Conservation (phyloP, 2,329 filamentous ascomycete genomes). For the Sodiomyces alkalinus region DNA sequence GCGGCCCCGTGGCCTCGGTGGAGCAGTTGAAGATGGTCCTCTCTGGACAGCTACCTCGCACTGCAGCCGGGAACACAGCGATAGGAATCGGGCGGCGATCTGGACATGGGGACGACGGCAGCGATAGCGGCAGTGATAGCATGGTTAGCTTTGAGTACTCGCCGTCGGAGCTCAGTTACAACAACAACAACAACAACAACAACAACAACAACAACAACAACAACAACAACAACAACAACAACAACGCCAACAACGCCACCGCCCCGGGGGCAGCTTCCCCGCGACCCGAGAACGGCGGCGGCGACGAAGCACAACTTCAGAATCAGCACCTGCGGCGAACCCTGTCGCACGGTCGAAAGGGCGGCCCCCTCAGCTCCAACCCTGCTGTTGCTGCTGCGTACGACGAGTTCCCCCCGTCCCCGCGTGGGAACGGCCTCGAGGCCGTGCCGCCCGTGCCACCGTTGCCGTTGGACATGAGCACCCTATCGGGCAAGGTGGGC, state of each 20-base stretch:
- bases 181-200: constrained; percentile 16
- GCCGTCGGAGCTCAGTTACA: constrained; percentile 51
- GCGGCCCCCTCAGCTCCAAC: constrained; percentile 28
- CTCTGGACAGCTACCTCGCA: constrained; percentile 30
- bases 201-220: no score
- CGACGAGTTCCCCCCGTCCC: constrained; percentile 13
- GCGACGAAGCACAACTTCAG: no score
- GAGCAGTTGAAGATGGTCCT: constrained; percentile 49
- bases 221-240: no score
- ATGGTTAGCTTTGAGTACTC: constrained; percentile 56
- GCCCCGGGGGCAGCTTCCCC: no score
- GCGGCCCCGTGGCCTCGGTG: constrained; percentile 40
- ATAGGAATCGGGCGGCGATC: no score
- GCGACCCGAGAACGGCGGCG: constrained; percentile 10
- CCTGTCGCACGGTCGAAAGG: constrained; percentile 19
- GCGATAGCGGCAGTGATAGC: constrained; percentile 50
- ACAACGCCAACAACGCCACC: no score
- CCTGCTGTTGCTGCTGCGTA: constrained; percentile 17
- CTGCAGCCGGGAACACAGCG: constrained; percentile 22
- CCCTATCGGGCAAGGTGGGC: constrained; percentile 14
- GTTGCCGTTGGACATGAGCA: constrained; percentile 25
- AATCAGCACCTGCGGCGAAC: constrained; percentile 14
- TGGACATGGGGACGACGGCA: constrained; percentile 36
- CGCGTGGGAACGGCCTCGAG: constrained; percentile 19
- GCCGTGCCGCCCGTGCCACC: constrained; percentile 41